phyloP scores from a whole-genome alignment of 1,139 yeast genomes.

The Candida sanyaensis region DNA sequence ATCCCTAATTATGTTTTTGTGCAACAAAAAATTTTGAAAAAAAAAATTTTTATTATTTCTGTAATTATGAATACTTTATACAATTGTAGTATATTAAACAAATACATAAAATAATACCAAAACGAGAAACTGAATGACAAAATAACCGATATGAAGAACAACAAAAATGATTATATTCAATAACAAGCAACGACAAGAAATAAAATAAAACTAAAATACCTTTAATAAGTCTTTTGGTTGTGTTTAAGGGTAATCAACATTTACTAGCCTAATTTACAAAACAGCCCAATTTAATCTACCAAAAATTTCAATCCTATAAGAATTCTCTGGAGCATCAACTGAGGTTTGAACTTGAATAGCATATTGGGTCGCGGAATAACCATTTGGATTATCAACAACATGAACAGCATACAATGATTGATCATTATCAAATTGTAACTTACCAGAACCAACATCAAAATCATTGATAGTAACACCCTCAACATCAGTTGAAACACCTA shows the following conservation, averaged over 20 bases:
- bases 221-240: too few relatives aligned
- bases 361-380: slow-evolving; percentile 3
- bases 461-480: slow-evolving; percentile 3
- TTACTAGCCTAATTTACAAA: neutral
- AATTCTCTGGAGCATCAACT: neutral
- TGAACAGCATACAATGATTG: slow-evolving; percentile 4
- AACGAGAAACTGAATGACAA: neutral
- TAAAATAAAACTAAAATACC: too few relatives aligned
- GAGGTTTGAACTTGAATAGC: slow-evolving; percentile 4
- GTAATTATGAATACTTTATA: too few relatives aligned
- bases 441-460: neutral
- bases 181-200: neutral
- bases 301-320: neutral
- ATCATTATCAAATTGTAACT: neutral
- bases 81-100: neutral
- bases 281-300: slow-evolving; percentile 2
- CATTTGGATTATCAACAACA: slow-evolving; percentile 1
- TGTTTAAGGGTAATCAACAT: too few relatives aligned
- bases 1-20: neutral
- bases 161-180: too few relatives aligned
- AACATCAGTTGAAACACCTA: slow-evolving; percentile 4
- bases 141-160: neutral
- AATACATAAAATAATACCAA: neutral
- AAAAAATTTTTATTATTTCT: too few relatives aligned
- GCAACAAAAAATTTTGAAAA: neutral